Evolutionary conservation across 225 moss, liverwort and hornwort species (phyloP).

Genomic region (Physcomitrium patens): DNA sequence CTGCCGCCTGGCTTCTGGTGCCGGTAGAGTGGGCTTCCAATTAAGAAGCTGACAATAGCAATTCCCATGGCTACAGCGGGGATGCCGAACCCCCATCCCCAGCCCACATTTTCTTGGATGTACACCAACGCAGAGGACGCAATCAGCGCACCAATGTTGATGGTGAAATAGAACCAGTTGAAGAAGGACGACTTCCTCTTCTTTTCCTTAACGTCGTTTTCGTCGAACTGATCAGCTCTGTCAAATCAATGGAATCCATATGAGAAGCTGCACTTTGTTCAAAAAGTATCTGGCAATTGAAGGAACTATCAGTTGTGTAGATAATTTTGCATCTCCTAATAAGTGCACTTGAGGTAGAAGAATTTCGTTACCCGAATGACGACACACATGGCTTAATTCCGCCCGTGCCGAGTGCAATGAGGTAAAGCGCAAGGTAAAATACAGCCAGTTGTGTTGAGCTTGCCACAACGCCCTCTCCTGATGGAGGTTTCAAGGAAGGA

Average conservation of each 20-base stretch:
- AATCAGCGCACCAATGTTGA: constrained; percentile 84
- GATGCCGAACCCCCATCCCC: constrained; percentile 92
- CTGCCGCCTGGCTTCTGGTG: constrained; percentile 92
- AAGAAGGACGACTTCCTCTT: constrained; percentile 81
- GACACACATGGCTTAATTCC: constrained; percentile 98
- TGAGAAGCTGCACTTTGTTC: background rate
- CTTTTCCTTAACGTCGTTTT: constrained; percentile 60
- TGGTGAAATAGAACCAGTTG: constrained; percentile 97
- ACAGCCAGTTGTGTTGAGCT: constrained; percentile 55
- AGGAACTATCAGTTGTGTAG: too few relatives aligned
- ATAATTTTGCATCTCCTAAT: background rate
- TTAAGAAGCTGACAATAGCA: constrained; percentile 69
- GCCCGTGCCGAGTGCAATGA: constrained; percentile 89
- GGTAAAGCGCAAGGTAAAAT: constrained; percentile 78
- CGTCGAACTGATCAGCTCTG: constrained; percentile 94
- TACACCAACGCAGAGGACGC: constrained; percentile 78
- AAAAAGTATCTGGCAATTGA: background rate
- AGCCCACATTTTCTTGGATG: constrained; percentile 75
- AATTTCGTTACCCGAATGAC: constrained; percentile 66
- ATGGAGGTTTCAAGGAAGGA: constrained; percentile 56
- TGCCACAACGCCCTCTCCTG: constrained; percentile 18
- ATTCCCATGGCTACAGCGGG: constrained; percentile 81
- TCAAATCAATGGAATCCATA: background rate
- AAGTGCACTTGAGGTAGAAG: background rate
- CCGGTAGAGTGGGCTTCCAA: constrained; percentile 69